A percentile compares a stretch with the other conserved stretches of the same genome.
Conservation (phyloP, 2,329 filamentous ascomycete species). For the Penicillium sclerotigenum region DNA sequence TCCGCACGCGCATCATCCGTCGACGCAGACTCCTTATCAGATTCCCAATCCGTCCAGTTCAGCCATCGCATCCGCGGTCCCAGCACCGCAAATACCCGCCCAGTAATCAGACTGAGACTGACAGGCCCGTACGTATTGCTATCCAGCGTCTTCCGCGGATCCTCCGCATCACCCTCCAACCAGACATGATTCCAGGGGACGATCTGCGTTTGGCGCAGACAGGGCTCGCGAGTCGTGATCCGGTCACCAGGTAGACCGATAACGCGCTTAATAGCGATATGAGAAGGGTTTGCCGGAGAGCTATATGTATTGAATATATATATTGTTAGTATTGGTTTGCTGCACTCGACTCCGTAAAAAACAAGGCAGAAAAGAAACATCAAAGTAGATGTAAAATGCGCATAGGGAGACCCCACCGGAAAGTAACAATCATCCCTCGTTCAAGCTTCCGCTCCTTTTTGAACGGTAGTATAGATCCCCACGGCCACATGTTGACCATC, state of each 20-base stretch:
- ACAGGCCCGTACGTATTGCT: slow-evolving; percentile 90
- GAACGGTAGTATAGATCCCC: slow-evolving; percentile 53
- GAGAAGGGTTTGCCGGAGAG: slow-evolving; percentile 67
- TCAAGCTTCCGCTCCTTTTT: slow-evolving; percentile 54
- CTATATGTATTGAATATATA: slow-evolving; percentile 42
- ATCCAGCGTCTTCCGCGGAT: slow-evolving; percentile 67
- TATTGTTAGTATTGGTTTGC: neutral
- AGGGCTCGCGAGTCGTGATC: slow-evolving; percentile 63
- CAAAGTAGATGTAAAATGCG: neutral
- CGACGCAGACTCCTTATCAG: slow-evolving; percentile 10
- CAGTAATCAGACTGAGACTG: slow-evolving; percentile 69
- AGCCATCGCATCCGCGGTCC: slow-evolving; percentile 54
- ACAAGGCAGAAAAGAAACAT: neutral
- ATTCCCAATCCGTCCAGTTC: slow-evolving; percentile 40
- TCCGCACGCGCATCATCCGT: slow-evolving; percentile 22
- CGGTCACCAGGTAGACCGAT: slow-evolving; percentile 77
- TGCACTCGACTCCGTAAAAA: too few relatives aligned
- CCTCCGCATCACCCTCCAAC: slow-evolving; percentile 82
- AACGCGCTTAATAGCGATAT: slow-evolving; percentile 74
- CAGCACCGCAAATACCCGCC: slow-evolving; percentile 69
- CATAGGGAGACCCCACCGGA: slow-evolving; percentile 39
- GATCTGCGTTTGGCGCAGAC: slow-evolving; percentile 51
- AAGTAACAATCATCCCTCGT: slow-evolving; percentile 72
- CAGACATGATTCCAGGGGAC: slow-evolving; percentile 86
- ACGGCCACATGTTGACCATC: slow-evolving; percentile 42